A percentile compares a stretch with the other conserved stretches of the same genome.
Evolutionary conservation across 306 rosid genomes (phyloP).

Genomic region (Sindora glabra): DNA sequence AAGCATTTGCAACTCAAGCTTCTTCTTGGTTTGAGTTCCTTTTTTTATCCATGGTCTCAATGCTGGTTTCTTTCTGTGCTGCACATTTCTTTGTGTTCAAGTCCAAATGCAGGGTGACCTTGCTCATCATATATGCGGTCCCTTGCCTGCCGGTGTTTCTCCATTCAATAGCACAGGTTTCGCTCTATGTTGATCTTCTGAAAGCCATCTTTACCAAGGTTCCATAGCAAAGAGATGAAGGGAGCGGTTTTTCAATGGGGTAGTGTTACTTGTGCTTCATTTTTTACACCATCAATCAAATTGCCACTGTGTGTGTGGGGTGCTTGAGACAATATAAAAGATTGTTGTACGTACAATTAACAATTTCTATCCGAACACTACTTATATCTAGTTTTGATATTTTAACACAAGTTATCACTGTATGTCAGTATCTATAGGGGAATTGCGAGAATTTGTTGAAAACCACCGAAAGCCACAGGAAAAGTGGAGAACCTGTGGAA

Average conservation of each 20-base stretch:
- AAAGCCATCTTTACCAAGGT: slow-evolving; percentile 15
- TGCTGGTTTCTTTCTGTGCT: slow-evolving; percentile 38
- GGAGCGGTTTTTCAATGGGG: neutral
- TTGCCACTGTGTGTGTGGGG: too few relatives aligned
- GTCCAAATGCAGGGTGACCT: slow-evolving; percentile 7
- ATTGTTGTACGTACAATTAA: too few relatives aligned
- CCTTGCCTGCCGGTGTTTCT: slow-evolving; percentile 34
- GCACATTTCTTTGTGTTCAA: slow-evolving; percentile 37
- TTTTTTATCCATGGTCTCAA: slow-evolving; percentile 33
- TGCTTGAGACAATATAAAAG: too few relatives aligned
- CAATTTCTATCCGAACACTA: too few relatives aligned
- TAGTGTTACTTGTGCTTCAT: too few relatives aligned
- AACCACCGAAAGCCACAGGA: too few relatives aligned
- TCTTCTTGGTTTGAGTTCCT: slow-evolving; percentile 34
- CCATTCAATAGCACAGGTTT: slow-evolving; percentile 38
- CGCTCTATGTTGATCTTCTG: slow-evolving; percentile 35
- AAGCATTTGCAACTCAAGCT: slow-evolving; percentile 30
- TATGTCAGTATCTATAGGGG: too few relatives aligned
- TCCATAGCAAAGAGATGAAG: neutral
- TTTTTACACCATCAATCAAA: too few relatives aligned
- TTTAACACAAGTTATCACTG: too few relatives aligned
- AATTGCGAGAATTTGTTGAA: too few relatives aligned
- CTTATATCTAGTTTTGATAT: too few relatives aligned
- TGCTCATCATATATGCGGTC: slow-evolving; percentile 21
- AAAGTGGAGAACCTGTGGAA: too few relatives aligned